Base-by-base conservation (phyloP, 768 basidiomycete genomes). In the Amanita rimosa region DNA sequence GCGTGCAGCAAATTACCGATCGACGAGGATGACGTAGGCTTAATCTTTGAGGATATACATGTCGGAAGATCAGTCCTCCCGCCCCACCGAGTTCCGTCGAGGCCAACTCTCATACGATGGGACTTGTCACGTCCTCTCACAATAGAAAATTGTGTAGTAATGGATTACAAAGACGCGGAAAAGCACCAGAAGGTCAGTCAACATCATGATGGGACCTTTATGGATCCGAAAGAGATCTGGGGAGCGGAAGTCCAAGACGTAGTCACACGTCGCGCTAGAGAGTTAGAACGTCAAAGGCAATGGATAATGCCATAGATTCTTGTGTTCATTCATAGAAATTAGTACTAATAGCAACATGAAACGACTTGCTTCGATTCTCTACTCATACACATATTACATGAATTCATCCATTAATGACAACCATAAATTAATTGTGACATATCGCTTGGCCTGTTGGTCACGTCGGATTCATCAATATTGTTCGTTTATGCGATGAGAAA, bases 21-120 rank as follows among this genome's bases (percentile, higher is more conserved):
- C 48, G 80, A 83, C 55, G 85, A 88, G 57, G 83, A 88, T 45
- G 95, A 97, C 53, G 76, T 89, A 26, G 78, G 76, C 0, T 71
- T 92, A 34, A 64, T 98, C 46, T 91, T 90, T 56, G 95, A 97
- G 55, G 95, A 97, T 57, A 62, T 97, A 22, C 70, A 86, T 60
- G 78, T 86, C 14, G 84, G 85, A 3, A 79, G 91, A 24, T 85
- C 85, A 3, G 69, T 80, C 13, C 64, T 90, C 17, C 90, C 91
- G 4, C 94, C 94, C 0, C 76, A 86, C 49, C 70, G 75, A 13
- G 76, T 93, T 8, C 81, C 87, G 16, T 63, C 76, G 6, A 74
- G 81, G 40, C 88, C 95, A 0, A 75, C 79, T 1, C 69, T 94
- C 2, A 74, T 87, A 19, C 72, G 91, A 39, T 99, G 95, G 96